Evolutionary conservation across 768 basidiomycete species (phyloP).

Genomic region (Coprinopsis sp.): DNA sequence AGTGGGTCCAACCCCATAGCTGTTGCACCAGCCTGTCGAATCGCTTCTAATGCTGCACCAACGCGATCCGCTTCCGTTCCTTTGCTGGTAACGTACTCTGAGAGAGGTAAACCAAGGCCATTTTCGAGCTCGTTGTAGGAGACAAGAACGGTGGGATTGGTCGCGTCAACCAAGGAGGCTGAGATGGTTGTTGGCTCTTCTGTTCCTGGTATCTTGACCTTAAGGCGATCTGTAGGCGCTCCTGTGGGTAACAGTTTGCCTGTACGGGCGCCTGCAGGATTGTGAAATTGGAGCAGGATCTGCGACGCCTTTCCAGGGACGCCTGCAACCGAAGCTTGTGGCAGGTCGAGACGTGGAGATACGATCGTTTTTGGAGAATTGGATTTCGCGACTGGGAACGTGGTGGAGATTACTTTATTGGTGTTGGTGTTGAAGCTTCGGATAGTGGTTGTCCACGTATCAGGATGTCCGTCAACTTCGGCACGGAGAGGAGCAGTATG

Average conservation of each 20-base stretch:
- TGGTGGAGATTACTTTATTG: conserved; percentile 60
- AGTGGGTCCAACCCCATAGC: conserved; percentile 61
- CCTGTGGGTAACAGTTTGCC: conserved; percentile 67
- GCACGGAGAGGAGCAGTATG: conserved; percentile 9
- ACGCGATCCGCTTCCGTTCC: conserved; percentile 20
- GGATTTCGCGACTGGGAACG: conserved; percentile 49
- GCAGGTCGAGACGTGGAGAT: conserved; percentile 41
- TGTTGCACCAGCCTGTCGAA: conserved; percentile 52
- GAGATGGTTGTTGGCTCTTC: conserved; percentile 4
- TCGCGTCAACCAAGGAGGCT: conserved; percentile 64
- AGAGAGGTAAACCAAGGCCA: conserved; percentile 15
- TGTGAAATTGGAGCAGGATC: conserved; percentile 62
- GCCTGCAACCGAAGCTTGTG: conserved; percentile 58
- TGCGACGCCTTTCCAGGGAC: conserved; percentile 62
- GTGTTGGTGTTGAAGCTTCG: conserved; percentile 72
- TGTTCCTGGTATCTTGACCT: conserved; percentile 17
- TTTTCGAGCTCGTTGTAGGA: conserved; percentile 35
- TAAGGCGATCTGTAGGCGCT: conserved; percentile 40
- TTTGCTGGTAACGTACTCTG: conserved; percentile 31
- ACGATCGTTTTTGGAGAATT: conserved; percentile 14
- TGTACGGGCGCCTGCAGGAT: conserved; percentile 65
- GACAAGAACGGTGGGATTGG: conserved; percentile 72
- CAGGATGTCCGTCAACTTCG: neutral
- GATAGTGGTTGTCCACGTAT: conserved; percentile 24
- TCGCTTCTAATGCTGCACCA: conserved; percentile 39